Evolutionary conservation across 768 basidiomycete species (phyloP).

Genomic region (Leccinum boreale): DNA sequence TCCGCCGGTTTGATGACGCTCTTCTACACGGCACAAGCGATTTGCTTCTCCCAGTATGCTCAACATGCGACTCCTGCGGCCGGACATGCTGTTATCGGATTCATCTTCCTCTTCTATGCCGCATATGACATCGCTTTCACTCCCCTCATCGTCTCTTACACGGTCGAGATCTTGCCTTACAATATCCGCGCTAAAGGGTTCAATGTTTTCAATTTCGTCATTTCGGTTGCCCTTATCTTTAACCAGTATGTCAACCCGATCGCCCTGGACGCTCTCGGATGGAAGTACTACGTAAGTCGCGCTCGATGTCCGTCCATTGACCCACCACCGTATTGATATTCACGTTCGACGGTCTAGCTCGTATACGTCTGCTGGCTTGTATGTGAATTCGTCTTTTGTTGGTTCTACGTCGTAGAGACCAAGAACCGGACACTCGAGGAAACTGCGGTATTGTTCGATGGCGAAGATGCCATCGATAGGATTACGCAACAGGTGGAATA

Average conservation of each 20-base stretch:
- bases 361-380: slow-evolving; percentile 71
- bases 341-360: slow-evolving; percentile 34
- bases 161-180: slow-evolving; percentile 86
- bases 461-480: slow-evolving; percentile 46
- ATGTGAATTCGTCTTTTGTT: slow-evolving; percentile 63
- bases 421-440: slow-evolving; percentile 74
- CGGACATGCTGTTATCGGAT: slow-evolving; percentile 72
- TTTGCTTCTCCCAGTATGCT: slow-evolving; percentile 57
- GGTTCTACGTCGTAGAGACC: slow-evolving; percentile 69
- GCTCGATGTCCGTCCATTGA: background rate
- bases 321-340: background rate
- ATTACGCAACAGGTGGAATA: slow-evolving; percentile 30
- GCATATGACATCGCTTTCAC: slow-evolving; percentile 82
- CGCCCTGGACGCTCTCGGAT: slow-evolving; percentile 57
- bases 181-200: slow-evolving; percentile 83
- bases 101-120: slow-evolving; percentile 82
- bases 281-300: slow-evolving; percentile 70
- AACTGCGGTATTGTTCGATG: slow-evolving; percentile 80
- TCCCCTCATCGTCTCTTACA: slow-evolving; percentile 83
- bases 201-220: slow-evolving; percentile 74
- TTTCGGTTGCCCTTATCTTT: slow-evolving; percentile 80
- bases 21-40: slow-evolving; percentile 67
- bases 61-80: slow-evolving; percentile 40
- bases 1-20: slow-evolving; percentile 58
- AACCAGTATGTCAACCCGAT: slow-evolving; percentile 88